Base-by-base conservation (phyloP, 108 stramenopile species). In the Phaeodactylum tricornutum region DNA sequence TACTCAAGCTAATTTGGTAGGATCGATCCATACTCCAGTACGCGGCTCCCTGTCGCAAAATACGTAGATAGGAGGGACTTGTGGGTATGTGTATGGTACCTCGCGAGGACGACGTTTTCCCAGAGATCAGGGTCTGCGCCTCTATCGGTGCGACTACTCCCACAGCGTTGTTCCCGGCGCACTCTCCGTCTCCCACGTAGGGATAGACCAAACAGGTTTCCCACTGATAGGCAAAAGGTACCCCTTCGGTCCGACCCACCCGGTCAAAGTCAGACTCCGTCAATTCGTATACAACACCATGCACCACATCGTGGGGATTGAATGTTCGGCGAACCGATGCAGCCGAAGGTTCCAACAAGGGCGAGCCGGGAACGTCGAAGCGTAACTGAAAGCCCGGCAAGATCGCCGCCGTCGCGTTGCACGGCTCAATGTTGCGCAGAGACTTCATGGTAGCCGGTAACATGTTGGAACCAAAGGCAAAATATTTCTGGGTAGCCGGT, bases 381-480 rank as follows among this genome's bases (percentile, higher is more conserved):
- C 47, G 21, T 3, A 87, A 43, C 30, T 47, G 25, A 51, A 81
- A 77, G 15, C 50, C 50, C 9, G 75, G 76, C 11, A 87, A 55
- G 11, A 87, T 56, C 17, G 81, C 85, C 2, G 85, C 81, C 0
- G 70, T 55, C 11, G 74, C 67, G 5, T 46, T 41, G 30, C 28
- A 46, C n/a, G 14, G 5, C 26, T 58, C 30, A 15, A 82, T 28
- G 8, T 66, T 45, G 0, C 85, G 61, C 7, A 87, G 42, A 20
- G 69, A 52, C 23, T 36, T 65, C 85, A 87, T 87, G 48, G 85
- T 87, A 16, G 69, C 64, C 2, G 64, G 56, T 7, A 60, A 20
- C 60, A 81, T 72, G 54, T 87, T 87, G 25, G 76, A 78, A 11
- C 85, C 85, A 53, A 49, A 83, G 4, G 78, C 80, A 56, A 87